Conservation (phyloP, 1,284 basidiomycete genomes). For the Moesziomyces aphidis region DNA sequence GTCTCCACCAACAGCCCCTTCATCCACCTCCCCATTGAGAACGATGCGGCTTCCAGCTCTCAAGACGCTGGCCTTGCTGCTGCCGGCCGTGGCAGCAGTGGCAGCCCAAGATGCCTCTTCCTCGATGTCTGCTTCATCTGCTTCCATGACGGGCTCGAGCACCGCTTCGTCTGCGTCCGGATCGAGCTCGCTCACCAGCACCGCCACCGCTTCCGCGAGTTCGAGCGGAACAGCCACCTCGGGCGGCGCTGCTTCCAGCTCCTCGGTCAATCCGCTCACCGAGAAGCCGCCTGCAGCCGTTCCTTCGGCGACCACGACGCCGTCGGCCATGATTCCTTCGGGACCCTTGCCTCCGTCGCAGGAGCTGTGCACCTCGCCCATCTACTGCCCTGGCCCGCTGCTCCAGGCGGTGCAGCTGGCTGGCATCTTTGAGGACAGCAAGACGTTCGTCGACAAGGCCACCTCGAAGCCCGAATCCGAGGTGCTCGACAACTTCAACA, state of each 20-base stretch:
- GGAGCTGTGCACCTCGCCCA: constrained; percentile 49
- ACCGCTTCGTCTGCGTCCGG: neutral
- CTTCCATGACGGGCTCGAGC: neutral
- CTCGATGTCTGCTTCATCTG: neutral
- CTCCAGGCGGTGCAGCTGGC: constrained; percentile 80
- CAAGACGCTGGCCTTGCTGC: constrained; percentile 26
- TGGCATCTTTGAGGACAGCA: constrained; percentile 80
- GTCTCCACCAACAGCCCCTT: too few species aligned
- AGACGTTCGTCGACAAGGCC: constrained; percentile 84
- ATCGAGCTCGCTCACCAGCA: neutral
- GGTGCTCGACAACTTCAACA: constrained; percentile 78
- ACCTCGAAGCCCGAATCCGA: constrained; percentile 70
- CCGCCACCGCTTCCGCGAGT: constrained; percentile 15
- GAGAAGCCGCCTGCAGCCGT: constrained; percentile 42
- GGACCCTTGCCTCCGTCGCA: constrained; percentile 39
- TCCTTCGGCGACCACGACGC: constrained; percentile 32
- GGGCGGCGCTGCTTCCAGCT: constrained; percentile 17
- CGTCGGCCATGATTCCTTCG: constrained; percentile 31
- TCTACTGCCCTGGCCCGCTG: constrained; percentile 63
- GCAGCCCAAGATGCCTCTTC: constrained; percentile 24
- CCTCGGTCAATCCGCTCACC: constrained; percentile 29
- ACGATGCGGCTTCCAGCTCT: constrained; percentile 26
- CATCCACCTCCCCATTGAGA: neutral
- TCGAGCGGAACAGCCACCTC: constrained; percentile 7
- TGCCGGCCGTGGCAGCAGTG: constrained; percentile 35